These are phyloP conservation scores for Fraxinus americana DNA, from an alignment of 257 asterid genomes.

Conservation along the genomic window DNA sequence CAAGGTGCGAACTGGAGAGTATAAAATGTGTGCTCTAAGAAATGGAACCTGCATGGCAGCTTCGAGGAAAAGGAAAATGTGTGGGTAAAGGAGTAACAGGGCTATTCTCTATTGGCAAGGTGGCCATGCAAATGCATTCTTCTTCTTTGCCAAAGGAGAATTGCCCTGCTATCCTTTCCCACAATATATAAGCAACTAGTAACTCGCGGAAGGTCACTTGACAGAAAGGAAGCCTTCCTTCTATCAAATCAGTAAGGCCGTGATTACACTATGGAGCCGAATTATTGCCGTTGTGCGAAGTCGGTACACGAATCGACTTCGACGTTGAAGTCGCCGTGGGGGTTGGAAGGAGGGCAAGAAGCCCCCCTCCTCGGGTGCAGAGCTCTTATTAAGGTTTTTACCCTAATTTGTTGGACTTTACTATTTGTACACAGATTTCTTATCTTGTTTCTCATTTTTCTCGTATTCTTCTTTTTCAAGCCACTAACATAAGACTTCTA, in stretches of 20 bases:
- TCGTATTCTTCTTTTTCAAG: too few relatives aligned
- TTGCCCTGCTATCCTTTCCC: constrained; percentile 70
- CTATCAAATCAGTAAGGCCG: not conserved
- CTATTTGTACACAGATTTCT: too few relatives aligned
- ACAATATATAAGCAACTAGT: constrained; percentile 21
- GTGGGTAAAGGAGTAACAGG: constrained; percentile 43
- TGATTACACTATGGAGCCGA: too few relatives aligned
- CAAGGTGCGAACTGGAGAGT: not conserved
- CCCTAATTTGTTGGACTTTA: too few relatives aligned
- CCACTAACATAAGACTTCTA: too few relatives aligned
- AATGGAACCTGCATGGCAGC: not conserved
- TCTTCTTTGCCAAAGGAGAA: constrained; percentile 75
- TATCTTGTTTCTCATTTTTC: too few relatives aligned
- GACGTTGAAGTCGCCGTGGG: too few relatives aligned
- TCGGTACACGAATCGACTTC: too few relatives aligned
- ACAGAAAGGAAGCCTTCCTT: not conserved
- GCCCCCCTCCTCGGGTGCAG: too few relatives aligned
- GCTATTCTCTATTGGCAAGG: constrained; percentile 40
- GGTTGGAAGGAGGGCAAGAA: too few relatives aligned
- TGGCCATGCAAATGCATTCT: constrained; percentile 34
- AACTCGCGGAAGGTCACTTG: not conserved
- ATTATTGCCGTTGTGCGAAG: too few relatives aligned
- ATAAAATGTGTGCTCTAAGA: not conserved
- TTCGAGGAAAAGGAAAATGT: not conserved
- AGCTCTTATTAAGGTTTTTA: too few relatives aligned